phyloP scores from a whole-genome alignment of 768 basidiomycete genomes.

The Psilocybe cyanescens region DNA sequence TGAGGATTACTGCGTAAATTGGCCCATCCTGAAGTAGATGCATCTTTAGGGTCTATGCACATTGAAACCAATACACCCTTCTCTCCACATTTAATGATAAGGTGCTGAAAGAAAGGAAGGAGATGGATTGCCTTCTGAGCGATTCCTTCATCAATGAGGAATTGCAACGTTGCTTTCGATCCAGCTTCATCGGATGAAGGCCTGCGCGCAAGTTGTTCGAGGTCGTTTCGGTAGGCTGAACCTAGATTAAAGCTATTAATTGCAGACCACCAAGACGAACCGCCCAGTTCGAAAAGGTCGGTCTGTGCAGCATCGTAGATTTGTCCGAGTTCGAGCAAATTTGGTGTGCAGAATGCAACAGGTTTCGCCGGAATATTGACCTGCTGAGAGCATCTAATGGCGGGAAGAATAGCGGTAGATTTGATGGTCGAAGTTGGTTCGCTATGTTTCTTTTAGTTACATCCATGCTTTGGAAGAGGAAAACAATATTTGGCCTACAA shows the following conservation, averaged over 20 bases:
- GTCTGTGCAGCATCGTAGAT: slow-evolving; percentile 55
- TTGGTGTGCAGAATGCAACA: slow-evolving; percentile 82
- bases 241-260: slow-evolving; percentile 71
- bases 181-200: slow-evolving; percentile 43
- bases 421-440: slow-evolving; percentile 95
- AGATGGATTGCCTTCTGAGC: slow-evolving; percentile 82
- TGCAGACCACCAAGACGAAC: slow-evolving; percentile 64
- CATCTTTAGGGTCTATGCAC: slow-evolving; percentile 48
- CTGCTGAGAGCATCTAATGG: slow-evolving; percentile 47
- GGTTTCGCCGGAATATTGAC: slow-evolving; percentile 32
- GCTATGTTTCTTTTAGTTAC: slow-evolving; percentile 40
- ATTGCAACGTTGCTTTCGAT: slow-evolving; percentile 49
- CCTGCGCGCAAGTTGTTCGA: slow-evolving; percentile 61
- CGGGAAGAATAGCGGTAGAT: slow-evolving; percentile 68
- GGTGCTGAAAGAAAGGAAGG: slow-evolving; percentile 82
- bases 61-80: slow-evolving; percentile 68
- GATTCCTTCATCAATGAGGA: slow-evolving; percentile 70
- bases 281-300: slow-evolving; percentile 50
- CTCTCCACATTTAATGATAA: slow-evolving; percentile 86
- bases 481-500: slow-evolving; percentile 55
- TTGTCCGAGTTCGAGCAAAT: slow-evolving; percentile 74
- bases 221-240: slow-evolving; percentile 63
- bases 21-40: slow-evolving; percentile 53
- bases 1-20: slow-evolving; percentile 47
- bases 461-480: not conserved